Conservation (phyloP, 2,329 filamentous ascomycete species). For the Pyricularia pennisetigena region DNA sequence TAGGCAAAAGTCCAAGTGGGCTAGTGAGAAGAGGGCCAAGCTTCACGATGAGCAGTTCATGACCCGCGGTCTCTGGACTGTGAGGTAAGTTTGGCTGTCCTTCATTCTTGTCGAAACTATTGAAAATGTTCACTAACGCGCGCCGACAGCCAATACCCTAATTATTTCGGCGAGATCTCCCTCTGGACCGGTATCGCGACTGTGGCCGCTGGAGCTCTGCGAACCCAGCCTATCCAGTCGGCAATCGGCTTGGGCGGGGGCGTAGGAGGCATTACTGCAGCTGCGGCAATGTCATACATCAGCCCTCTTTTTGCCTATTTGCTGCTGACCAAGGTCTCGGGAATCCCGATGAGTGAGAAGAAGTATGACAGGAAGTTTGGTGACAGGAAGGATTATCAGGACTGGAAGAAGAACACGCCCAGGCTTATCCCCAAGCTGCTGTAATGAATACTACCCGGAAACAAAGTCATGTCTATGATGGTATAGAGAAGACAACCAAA, state of each 20-base stretch:
- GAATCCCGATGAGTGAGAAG: constrained; percentile 55
- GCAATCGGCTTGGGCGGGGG: constrained; percentile 45
- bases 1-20: constrained; percentile 53
- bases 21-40: constrained; percentile 51
- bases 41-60: constrained; percentile 58
- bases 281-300: constrained; percentile 36
- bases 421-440: constrained; percentile 54
- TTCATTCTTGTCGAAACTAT: neutral
- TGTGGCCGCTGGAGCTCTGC: constrained; percentile 44
- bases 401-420: constrained; percentile 58
- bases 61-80: constrained; percentile 51
- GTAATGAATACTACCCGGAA: constrained; percentile 8
- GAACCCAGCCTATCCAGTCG: constrained; percentile 40
- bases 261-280: constrained; percentile 18
- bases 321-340: constrained; percentile 52
- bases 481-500: neutral
- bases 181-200: constrained; percentile 61
- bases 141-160: constrained; percentile 43
- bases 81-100: constrained; percentile 26
- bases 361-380: constrained; percentile 61
- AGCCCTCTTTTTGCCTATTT: constrained; percentile 57
- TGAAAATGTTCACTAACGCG: neutral
- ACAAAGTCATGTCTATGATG: neutral
- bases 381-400: constrained; percentile 52
- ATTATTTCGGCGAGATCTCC: constrained; percentile 64